Conservation (phyloP, 495 filamentous ascomycete species). For the Chaetomidium leptoderma region DNA sequence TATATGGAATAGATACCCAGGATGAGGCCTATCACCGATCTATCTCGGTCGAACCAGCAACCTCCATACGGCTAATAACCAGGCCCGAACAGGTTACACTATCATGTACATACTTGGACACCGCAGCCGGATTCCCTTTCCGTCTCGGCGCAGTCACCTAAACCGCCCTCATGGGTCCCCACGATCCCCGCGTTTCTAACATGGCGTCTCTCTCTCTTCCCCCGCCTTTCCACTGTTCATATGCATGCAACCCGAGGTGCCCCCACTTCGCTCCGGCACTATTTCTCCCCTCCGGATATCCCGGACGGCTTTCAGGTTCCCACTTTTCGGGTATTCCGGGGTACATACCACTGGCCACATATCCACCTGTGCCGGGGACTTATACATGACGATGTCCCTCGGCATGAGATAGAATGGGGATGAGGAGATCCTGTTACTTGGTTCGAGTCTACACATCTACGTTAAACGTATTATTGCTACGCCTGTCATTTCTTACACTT, state of each 20-base stretch:
- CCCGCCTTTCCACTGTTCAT: not conserved
- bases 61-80: not conserved
- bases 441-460: no score
- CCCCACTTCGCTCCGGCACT: not conserved
- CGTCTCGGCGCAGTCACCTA: not conserved
- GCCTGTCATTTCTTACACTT: no score
- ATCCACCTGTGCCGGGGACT: not conserved
- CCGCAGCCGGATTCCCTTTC: not conserved
- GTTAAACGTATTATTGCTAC: no score
- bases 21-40: not conserved
- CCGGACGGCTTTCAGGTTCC: not conserved
- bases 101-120: not conserved
- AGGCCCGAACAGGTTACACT: not conserved
- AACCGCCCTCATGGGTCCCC: not conserved
- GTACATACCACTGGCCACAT: not conserved
- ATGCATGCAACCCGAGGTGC: not conserved
- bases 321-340: no score
- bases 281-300: not conserved
- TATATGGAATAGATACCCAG: constrained; percentile 14
- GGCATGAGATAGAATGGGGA: no score
- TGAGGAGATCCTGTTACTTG: no score
- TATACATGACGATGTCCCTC: no score
- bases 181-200: not conserved
- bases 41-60: not conserved
- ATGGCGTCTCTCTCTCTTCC: not conserved